Evolutionary conservation across 306 rosid genomes (phyloP), one percentile per base, ranked within the genome.

Genomic region (Comarum palustre): DNA sequence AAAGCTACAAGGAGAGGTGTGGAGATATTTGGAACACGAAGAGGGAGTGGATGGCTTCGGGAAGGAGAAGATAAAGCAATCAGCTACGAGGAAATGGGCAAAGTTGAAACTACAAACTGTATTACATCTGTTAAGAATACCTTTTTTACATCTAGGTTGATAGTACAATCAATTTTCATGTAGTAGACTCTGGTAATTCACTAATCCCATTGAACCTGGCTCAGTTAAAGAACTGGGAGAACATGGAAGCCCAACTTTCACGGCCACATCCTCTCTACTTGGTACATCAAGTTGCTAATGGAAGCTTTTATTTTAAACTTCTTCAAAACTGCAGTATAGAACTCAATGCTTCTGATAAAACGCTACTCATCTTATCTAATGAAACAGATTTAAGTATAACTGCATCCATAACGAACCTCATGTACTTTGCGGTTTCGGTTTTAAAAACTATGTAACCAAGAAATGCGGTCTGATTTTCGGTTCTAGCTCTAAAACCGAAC

Each of bases 291-390:
- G 5, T 45, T 48, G 54, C 54, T 48, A 6, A n/a, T 6, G 54
- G 20, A 17, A 48, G 8, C 54, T 20, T 5, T 48, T 9, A 17
- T 48, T 48, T 48, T 22, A 6, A 48, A 48, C 9, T 48, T 39
- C 19, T 46, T 17, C 15, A 41, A 17, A 8, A 62, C 50, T 45
- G 73, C 51, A 24, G 38, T 77, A 90, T 22, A 89, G 83, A 79
- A 90, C 82, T 36, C 89, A 83, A n/a, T 84, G 86, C 73, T 90
- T 87, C 96, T 6, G 87, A 82, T 51, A n/a, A 93, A 80, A 73
- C 86, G 60, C 80, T 79, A 78, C 90, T 83, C 98, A 93, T 93
- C 75, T 90, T 93, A 78, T 93, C 98, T 60, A 93, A 86, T 19
- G 97, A 87, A 75, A 93, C 85, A 27, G 96, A 96, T 79, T 93